Evolutionary conservation across 2,329 filamentous ascomycete species (phyloP), one percentile per base, ranked within the genome.

Genomic region (Esteya vermicola): DNA sequence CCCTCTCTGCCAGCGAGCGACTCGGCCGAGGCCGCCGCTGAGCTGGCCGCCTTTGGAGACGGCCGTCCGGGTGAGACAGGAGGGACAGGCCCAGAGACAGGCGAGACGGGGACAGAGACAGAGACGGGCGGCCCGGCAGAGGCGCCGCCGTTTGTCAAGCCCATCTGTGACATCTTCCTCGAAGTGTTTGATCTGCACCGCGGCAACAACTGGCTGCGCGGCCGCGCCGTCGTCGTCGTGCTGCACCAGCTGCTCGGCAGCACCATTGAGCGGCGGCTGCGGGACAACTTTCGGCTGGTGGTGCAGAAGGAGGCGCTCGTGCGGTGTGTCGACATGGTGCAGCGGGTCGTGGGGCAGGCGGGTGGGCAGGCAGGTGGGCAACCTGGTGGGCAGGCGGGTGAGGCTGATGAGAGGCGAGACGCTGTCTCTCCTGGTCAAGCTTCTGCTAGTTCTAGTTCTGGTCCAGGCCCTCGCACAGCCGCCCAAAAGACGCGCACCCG

Each of bases 171-270:
- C 57, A 79, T 98, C 44, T 98, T 98, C 60, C 72, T 98, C 14
- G 91, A 98, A 56, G 75, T 86, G 0, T 98, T 98, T 54, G 88
- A 94, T 54, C 71, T 98, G 30, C 93, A 95, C 57, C 79, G 81
- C 45, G 88, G 89, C 31, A 95, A 93, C 59, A 96, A 93, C 58
- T 98, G 91, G 93, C 75, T 98, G 4, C 82, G 93, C 31, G 93
- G 91, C 1, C 78, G 91, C 19, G 91, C 91, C 0, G 91, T 96
- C 2, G 89, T 98, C 5, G 86, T 98, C 9, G 89, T 98, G 3
- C 69, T 98, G 18, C 91, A 98, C 54, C 91, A 98, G 58, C 72
- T 98, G 6, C 75, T 98, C 1, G 91, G 91, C 13, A 89, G 91
- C 19, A 96, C 91, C 0, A 93, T 98, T 46, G 91, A 98, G 61